Conservation (phyloP, 2,329 filamentous ascomycete species). For the Pseudogymnoascus destructans region DNA sequence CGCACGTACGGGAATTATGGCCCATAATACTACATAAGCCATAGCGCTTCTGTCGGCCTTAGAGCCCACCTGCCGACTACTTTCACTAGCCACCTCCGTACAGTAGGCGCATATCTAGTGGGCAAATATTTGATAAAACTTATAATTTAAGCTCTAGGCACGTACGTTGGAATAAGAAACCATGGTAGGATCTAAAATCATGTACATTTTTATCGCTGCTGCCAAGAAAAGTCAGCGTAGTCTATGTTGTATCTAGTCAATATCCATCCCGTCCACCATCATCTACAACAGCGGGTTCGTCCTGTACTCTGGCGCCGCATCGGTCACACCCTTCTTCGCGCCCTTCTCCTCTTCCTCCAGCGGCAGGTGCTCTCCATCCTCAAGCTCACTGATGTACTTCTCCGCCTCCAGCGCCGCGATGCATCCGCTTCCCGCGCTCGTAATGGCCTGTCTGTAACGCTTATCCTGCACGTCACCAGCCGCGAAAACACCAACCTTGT, state of each 20-base stretch:
- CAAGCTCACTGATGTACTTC: conserved; percentile 67
- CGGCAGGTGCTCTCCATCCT: conserved; percentile 15
- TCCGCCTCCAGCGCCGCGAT: conserved; percentile 93
- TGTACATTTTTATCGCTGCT: conserved; percentile 9
- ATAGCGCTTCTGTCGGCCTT: too few relatives aligned
- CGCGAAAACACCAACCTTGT: conserved; percentile 82
- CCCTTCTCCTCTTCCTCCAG: conserved; percentile 28
- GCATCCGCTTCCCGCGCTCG: conserved; percentile 86
- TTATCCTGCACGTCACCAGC: conserved; percentile 98
- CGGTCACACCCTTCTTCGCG: conserved; percentile 33
- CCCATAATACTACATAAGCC: too few relatives aligned
- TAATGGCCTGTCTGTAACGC: conserved; percentile 93
- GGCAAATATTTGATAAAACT: neutral
- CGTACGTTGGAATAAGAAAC: neutral
- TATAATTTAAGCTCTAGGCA: neutral
- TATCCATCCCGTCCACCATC: neutral
- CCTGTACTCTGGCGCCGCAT: conserved; percentile 46
- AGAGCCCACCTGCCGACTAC: too few relatives aligned
- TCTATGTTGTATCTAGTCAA: conserved; percentile 6
- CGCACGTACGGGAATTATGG: too few relatives aligned
- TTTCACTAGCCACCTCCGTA: too few relatives aligned
- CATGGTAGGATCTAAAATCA: conserved; percentile 5
- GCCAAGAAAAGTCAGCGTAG: neutral
- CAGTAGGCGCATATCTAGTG: conserved; percentile 6
- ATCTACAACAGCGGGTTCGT: conserved; percentile 50